Evolutionary conservation across 352 stramenopile species (phyloP), one percentile per base, ranked within the genome.

Genomic region (Globisporangium rhizosaccharum): DNA sequence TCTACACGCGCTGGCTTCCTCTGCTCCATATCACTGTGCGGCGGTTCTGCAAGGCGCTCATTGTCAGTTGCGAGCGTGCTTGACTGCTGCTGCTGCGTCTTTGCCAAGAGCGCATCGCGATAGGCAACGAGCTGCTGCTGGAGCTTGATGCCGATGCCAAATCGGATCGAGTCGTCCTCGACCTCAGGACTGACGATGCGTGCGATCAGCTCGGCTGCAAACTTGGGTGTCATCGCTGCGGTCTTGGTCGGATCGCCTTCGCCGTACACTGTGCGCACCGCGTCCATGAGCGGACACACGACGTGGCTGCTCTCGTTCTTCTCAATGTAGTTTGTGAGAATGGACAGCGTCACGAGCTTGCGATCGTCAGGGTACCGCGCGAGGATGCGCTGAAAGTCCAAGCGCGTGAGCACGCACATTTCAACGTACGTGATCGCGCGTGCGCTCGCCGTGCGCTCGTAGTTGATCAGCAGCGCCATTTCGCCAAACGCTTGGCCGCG

Each of bases 391-490:
- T 75, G 69, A 51, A 81, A 81, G 14, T 63, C 49, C 0, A 44
- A 9, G 3, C 69, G 66, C 0, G 66, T 56, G n/a, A 81, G 51
- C 25, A 77, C 69, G 20, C 72, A 75, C 63, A 81, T 69, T 47
- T 77, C 69, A 4, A 76, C 68, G 48, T 71, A 73, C 39, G 70
- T 73, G 18, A 70, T n/a, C 0, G 73, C 70, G 9, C 71, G 61
- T 0, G 68, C 52, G 37, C 68, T 66, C 8, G 68, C 66, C 3
- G 75, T 75, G 20, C 73, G 64, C 51, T 77, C 62, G 49, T 76
- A 75, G 51, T 82, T 73, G 56, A 72, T 74, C 3, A 81, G n/a
- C 45, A 85, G 57, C 33, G 72, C 72, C 26, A 85, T 67, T 41
- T 82, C 75, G 0, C 75, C 76, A 53, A 84, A 73, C 15, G 60